A percentile compares a stretch with the other conserved stretches of the same genome.
These are phyloP conservation scores for Termitomyces titanicus DNA, from an alignment of 768 basidiomycete genomes.

Conservation along the genomic window DNA sequence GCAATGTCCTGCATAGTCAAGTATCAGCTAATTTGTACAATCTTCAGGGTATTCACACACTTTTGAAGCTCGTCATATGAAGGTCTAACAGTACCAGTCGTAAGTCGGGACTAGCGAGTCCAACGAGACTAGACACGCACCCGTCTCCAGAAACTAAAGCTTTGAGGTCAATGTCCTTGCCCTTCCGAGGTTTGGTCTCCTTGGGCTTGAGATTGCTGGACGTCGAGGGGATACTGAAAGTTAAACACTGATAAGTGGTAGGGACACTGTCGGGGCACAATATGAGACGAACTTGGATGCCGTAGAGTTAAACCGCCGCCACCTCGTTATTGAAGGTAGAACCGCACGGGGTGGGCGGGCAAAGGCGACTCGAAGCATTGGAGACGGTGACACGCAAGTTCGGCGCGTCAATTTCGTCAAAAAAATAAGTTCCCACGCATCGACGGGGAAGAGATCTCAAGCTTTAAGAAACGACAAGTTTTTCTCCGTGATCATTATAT, in stretches of 20 bases:
- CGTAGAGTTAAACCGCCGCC: constrained; percentile 9
- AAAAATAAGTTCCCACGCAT: constrained; percentile 13
- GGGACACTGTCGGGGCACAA: background rate
- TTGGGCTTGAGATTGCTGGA: background rate
- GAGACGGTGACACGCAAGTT: background rate
- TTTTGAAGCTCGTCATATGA: constrained; percentile 3
- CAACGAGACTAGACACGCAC: background rate
- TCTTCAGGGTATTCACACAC: background rate
- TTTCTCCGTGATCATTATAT: too few relatives aligned
- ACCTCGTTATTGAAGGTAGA: constrained; percentile 13
- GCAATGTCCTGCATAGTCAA: background rate
- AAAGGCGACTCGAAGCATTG: constrained; percentile 16
- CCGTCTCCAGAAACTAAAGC: constrained; percentile 4
- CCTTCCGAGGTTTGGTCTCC: background rate
- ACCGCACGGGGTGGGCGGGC: constrained; percentile 11
- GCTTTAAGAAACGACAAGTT: too few relatives aligned
- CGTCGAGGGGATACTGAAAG: constrained; percentile 4
- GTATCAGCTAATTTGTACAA: background rate
- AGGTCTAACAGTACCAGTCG: background rate
- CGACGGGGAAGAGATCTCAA: too few relatives aligned
- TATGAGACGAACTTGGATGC: constrained; percentile 3
- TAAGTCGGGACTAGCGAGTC: background rate
- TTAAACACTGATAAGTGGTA: background rate
- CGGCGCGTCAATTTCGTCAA: constrained; percentile 6
- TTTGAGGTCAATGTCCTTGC: background rate